Base-by-base conservation (phyloP, 2,329 filamentous ascomycete species). In the Penicillium sp. region DNA sequence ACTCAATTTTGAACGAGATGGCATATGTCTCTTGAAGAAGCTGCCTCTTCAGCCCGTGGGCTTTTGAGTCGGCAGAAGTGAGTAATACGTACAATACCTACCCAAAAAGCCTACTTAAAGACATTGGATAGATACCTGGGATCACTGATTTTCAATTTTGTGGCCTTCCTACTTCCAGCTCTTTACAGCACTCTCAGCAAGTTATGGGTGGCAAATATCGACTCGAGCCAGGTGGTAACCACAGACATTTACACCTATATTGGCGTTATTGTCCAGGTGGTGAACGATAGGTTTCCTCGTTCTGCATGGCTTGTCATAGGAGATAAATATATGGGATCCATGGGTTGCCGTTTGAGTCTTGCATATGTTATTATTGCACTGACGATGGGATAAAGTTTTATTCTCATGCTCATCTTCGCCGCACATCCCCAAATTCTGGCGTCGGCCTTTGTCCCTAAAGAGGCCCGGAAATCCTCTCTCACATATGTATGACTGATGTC, bases 171-270 rank as follows among this genome's bases (percentile, higher is more conserved):
- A 2, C 73, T 87, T 0, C 83, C 81, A 1, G 83, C 83, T 0
- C 67, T 87, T 0, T 86, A 87, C 54, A 63, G 65, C 21, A 87
- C 83, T 0, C 72, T 87, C 0, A 77, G 76, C 33, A 87, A 87
- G 43, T 23, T 55, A 7, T 87, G 82, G 84, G 75, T 87, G 2
- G 81, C 83, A 2, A 75, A 77, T 39, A 84, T 87, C 39, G 80
- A 86, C 58, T 64, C 77, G 0, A 76, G 72, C 1, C 69, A 78
- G 46, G 78, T 85, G 1, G 79, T 76, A 13, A 83, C 79, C 0
- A 84, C 79, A 0, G 80, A 85, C 42, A 68, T 75, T 0, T 86
- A 84, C 60, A 86, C 81, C 0, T 87, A 87, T 59, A 84, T 87
- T 43, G 73, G 76, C 14, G 75, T 80, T 0, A 71, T 86, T 0